Evolutionary conservation across 1,284 basidiomycete genomes (phyloP).

Genomic region (Cutaneotrichosporon daszewskae): DNA sequence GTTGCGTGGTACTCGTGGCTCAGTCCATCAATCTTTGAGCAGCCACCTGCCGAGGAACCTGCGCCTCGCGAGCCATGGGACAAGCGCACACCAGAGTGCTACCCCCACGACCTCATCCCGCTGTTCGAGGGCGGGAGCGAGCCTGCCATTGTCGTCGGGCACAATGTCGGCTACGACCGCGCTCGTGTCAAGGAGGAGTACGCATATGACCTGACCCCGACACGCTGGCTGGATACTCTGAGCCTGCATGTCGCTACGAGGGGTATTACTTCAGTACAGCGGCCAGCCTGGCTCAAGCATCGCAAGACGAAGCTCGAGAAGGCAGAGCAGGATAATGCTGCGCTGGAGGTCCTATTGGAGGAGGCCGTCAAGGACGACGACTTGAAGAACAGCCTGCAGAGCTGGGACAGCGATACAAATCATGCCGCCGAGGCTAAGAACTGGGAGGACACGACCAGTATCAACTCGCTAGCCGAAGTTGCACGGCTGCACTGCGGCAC

Average conservation of each 20-base stretch:
- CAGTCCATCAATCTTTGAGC: constrained; percentile 79
- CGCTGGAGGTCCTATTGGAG: constrained; percentile 50
- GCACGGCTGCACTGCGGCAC: constrained; percentile 83
- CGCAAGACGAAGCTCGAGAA: constrained; percentile 51
- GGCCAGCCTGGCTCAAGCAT: constrained; percentile 85
- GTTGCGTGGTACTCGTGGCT: constrained; percentile 95
- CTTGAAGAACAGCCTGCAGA: constrained; percentile 21
- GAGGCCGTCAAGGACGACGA: constrained; percentile 52
- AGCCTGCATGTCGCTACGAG: constrained; percentile 88
- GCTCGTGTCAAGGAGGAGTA: constrained; percentile 83
- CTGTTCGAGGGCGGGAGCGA: constrained; percentile 24
- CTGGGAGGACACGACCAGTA: constrained; percentile 91
- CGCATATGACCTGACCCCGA: constrained; percentile 60
- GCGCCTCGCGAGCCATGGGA: constrained; percentile 24
- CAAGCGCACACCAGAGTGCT: constrained; percentile 14
- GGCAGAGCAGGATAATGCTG: constrained; percentile 36
- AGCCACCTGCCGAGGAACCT: constrained; percentile 21
- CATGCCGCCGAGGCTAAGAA: constrained; percentile 21
- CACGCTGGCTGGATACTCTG: constrained; percentile 91
- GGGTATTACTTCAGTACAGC: constrained; percentile 91
- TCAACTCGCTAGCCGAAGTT: constrained; percentile 88
- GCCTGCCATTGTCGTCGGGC: constrained; percentile 74
- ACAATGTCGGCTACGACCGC: constrained; percentile 94
- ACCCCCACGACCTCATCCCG: constrained; percentile 39
- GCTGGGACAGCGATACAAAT: constrained; percentile 37